A percentile compares a stretch with the other conserved stretches of the same genome.
Evolutionary conservation across 352 stramenopile genomes (phyloP).

Genomic region (Globisporangium heterothallicum): DNA sequence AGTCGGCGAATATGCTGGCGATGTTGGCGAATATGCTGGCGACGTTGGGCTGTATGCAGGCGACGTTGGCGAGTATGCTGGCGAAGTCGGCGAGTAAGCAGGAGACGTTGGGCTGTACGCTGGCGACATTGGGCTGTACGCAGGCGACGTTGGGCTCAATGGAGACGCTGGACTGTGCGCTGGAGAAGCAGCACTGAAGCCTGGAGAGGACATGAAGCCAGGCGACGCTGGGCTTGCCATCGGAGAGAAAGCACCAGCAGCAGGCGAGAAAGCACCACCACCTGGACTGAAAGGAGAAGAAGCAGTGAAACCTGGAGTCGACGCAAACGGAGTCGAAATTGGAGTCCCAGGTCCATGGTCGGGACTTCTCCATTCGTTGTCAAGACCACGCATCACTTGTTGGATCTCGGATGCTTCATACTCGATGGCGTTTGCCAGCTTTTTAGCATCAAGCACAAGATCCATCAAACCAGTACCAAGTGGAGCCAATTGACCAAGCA

Average conservation of each 20-base stretch:
- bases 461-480: constrained; percentile 98
- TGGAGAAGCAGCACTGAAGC: constrained; percentile 77
- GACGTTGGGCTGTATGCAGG: constrained; percentile 75
- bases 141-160: constrained; percentile 73
- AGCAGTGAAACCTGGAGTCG: constrained; percentile 84
- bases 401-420: constrained; percentile 92
- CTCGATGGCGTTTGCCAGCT: constrained; percentile 97
- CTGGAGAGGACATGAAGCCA: constrained; percentile 67
- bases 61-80: constrained; percentile 77
- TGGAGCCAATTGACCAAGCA: constrained; percentile 95
- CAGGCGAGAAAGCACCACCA: constrained; percentile 86
- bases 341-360: constrained; percentile 71
- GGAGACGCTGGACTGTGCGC: constrained; percentile 71
- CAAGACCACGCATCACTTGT: constrained; percentile 86
- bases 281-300: constrained; percentile 84
- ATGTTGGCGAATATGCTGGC: constrained; percentile 54
- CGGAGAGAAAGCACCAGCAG: constrained; percentile 76
- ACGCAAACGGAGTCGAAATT: constrained; percentile 81
- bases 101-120: constrained; percentile 75
- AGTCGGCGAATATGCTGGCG: constrained; percentile 69
- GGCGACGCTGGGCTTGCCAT: constrained; percentile 78
- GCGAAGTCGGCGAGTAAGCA: constrained; percentile 74
- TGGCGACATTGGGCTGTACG: constrained; percentile 85
- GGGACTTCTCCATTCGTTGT: constrained; percentile 89
- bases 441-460: constrained; percentile 97